phyloP scores from a whole-genome alignment of 2,329 filamentous ascomycete species.

The Iodosphaeria phyllophila region DNA sequence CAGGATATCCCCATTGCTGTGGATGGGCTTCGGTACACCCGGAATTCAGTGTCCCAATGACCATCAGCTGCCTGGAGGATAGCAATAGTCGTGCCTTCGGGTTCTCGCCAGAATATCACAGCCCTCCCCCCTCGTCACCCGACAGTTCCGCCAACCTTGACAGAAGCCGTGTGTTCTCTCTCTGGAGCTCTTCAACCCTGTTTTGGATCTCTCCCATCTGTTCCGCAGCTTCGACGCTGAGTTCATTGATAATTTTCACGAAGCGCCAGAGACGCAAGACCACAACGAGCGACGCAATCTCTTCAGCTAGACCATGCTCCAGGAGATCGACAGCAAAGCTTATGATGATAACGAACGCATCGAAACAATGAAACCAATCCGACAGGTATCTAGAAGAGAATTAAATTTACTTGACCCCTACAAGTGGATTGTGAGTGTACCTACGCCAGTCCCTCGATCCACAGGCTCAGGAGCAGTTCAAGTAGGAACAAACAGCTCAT shows the following conservation, averaged over 20 bases:
- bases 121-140: too few species aligned
- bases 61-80: too few species aligned
- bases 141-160: too few species aligned
- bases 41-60: too few species aligned
- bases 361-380: slow-evolving; percentile 43
- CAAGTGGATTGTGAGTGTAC: slow-evolving; percentile 7
- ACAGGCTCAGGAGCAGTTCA: slow-evolving; percentile 38
- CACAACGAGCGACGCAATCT: slow-evolving; percentile 47
- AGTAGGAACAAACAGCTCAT: slow-evolving; percentile 47
- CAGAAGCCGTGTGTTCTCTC: slow-evolving; percentile 20
- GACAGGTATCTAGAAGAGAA: slow-evolving; percentile 28
- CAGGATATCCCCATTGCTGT: too few species aligned
- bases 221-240: slow-evolving; percentile 42
- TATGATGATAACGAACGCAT: slow-evolving; percentile 40
- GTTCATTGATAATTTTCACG: slow-evolving; percentile 52
- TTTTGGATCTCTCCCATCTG: slow-evolving; percentile 37
- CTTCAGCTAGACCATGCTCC: slow-evolving; percentile 37
- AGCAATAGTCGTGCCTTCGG: too few species aligned
- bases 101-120: too few species aligned
- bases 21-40: too few species aligned
- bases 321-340: slow-evolving; percentile 44
- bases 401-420: not conserved
- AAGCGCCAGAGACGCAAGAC: slow-evolving; percentile 49
- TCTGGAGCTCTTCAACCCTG: slow-evolving; percentile 30
- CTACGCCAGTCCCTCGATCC: slow-evolving; percentile 41